Evolutionary conservation across 495 filamentous ascomycete genomes (phyloP).

Genomic region (Lepraria neglecta): DNA sequence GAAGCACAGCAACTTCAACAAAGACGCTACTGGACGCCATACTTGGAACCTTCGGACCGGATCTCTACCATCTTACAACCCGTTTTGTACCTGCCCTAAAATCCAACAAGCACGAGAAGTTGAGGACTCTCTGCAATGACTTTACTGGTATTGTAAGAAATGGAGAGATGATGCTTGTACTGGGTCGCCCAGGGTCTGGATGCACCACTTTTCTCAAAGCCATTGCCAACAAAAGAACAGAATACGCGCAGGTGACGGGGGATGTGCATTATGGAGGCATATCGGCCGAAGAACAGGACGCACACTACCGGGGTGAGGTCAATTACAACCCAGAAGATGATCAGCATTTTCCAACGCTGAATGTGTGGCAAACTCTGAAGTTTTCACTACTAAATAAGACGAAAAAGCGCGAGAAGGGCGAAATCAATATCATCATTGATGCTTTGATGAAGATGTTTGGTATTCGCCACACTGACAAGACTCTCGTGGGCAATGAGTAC

Average conservation of each 20-base stretch:
- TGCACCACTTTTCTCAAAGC: conserved; percentile 77
- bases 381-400: conserved; percentile 81
- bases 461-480: conserved; percentile 75
- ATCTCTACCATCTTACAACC: conserved; percentile 65
- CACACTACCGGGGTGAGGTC: conserved; percentile 71
- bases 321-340: conserved; percentile 82
- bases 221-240: conserved; percentile 62
- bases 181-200: conserved; percentile 73
- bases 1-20: conserved; percentile 60
- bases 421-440: conserved; percentile 60
- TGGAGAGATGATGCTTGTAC: conserved; percentile 78
- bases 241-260: conserved; percentile 61
- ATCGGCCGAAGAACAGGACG: conserved; percentile 58
- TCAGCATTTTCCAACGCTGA: conserved; percentile 68
- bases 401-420: conserved; percentile 60
- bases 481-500: conserved; percentile 77
- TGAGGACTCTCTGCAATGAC: conserved; percentile 61
- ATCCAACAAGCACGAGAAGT: conserved; percentile 44
- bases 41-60: conserved; percentile 76
- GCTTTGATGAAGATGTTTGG: conserved; percentile 66
- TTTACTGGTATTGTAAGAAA: conserved; percentile 73
- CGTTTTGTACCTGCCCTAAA: conserved; percentile 58
- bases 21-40: conserved; percentile 72
- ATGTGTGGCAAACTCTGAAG: conserved; percentile 73
- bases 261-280: conserved; percentile 74